These are phyloP conservation scores for Raddia distichophylla DNA, from an alignment of 176 grass and related monocot species.

Conservation along the genomic window DNA sequence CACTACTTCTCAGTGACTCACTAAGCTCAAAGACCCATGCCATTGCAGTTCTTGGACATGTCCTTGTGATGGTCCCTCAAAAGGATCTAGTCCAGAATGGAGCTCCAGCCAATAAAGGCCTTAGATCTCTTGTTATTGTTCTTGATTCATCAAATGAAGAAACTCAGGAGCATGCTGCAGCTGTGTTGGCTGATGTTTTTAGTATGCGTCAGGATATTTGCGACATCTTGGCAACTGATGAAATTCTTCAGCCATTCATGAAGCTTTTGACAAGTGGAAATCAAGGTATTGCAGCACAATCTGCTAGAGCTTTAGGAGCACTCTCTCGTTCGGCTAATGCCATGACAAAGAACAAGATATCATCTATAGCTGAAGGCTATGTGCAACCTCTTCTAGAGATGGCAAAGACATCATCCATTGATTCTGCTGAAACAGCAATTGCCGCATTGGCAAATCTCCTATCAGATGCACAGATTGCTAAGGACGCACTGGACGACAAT, in stretches of 20 bases:
- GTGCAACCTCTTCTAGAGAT: constrained; percentile 87
- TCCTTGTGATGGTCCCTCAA: constrained; percentile 78
- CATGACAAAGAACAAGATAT: constrained; percentile 71
- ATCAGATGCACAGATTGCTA: constrained; percentile 77
- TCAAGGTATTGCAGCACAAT: constrained; percentile 85
- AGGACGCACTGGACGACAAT: constrained; percentile 75
- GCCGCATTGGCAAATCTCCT: constrained; percentile 89
- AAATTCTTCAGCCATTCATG: constrained; percentile 93
- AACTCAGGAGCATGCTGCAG: constrained; percentile 84
- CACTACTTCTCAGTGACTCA: constrained; percentile 72
- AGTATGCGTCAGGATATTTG: constrained; percentile 83
- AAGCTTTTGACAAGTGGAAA: constrained; percentile 94
- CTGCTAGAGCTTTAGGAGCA: constrained; percentile 89
- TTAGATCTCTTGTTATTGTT: constrained; percentile 76
- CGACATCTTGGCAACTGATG: constrained; percentile 78
- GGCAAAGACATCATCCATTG: constrained; percentile 84
- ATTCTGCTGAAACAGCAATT: constrained; percentile 84
- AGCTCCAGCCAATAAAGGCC: constrained; percentile 81
- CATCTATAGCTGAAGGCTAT: constrained; percentile 74
- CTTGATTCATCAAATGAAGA: constrained; percentile 86
- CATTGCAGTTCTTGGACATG: constrained; percentile 90
- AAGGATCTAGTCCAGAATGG: constrained; percentile 79
- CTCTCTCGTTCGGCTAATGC: constrained; percentile 66
- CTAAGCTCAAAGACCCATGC: constrained; percentile 72
- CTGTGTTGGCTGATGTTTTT: constrained; percentile 93